A percentile compares a stretch with the other conserved stretches of the same genome.
phyloP scores from a whole-genome alignment of 345 rosid genomes.

The Firmiana major region DNA sequence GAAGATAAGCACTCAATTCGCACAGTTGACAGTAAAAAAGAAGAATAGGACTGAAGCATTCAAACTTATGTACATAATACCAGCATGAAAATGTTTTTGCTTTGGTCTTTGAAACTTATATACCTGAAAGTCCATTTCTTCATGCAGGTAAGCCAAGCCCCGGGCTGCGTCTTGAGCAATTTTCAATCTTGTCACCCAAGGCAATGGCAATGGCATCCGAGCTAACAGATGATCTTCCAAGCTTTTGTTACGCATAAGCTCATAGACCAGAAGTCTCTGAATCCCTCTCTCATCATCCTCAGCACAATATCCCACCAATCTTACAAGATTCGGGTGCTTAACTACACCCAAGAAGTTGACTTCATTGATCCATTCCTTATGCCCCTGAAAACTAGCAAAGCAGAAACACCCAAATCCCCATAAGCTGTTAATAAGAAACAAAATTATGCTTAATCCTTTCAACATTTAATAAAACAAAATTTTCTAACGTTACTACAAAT shows the following conservation, averaged over 20 bases:
- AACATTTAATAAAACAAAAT: too few species aligned
- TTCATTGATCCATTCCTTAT: conserved; percentile 96
- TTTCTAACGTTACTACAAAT: background rate
- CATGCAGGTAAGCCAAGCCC: conserved; percentile 92
- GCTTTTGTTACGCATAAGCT: conserved; percentile 87
- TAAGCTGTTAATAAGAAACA: conserved; percentile 15
- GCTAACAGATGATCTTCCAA: conserved; percentile 79
- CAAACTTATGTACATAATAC: background rate
- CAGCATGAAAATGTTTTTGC: background rate
- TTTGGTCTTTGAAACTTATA: background rate
- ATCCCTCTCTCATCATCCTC: conserved; percentile 96
- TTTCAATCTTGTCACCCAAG: conserved; percentile 65
- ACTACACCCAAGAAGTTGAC: conserved; percentile 89
- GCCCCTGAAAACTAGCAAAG: conserved; percentile 86
- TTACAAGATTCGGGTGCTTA: conserved; percentile 91
- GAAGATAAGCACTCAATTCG: background rate
- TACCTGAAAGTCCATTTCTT: conserved; percentile 97
- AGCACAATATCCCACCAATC: conserved; percentile 84
- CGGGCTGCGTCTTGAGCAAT: conserved; percentile 92
- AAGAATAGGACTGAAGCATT: background rate
- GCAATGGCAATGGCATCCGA: conserved; percentile 34
- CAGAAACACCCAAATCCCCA: conserved; percentile 30
- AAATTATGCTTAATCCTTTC: background rate
- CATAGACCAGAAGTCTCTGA: conserved; percentile 81
- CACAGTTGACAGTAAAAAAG: background rate